phyloP scores from a whole-genome alignment of 2,329 filamentous ascomycete species.

The Neophaeococcomyces mojaviensis region DNA sequence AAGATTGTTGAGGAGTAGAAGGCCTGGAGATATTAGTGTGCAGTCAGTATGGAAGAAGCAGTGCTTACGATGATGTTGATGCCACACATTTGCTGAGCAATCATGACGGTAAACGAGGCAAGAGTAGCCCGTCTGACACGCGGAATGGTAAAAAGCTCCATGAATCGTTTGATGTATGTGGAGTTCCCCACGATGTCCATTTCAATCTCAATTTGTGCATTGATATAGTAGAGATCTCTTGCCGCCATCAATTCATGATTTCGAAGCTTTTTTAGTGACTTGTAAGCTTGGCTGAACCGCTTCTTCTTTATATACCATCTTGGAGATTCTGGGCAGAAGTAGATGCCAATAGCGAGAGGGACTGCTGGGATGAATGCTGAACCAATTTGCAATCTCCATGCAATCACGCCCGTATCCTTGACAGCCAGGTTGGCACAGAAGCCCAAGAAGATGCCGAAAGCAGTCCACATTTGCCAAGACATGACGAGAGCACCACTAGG shows the following conservation, averaged over 20 bases:
- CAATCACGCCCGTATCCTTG: slow-evolving; percentile 49
- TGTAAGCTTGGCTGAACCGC: slow-evolving; percentile 40
- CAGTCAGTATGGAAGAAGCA: slow-evolving; percentile 11
- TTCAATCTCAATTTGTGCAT: slow-evolving; percentile 39
- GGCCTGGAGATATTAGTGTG: slow-evolving; percentile 34
- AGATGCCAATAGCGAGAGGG: slow-evolving; percentile 55
- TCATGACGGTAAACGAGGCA: slow-evolving; percentile 26
- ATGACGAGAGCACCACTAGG: slow-evolving; percentile 43
- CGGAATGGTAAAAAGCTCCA: slow-evolving; percentile 43
- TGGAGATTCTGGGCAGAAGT: slow-evolving; percentile 53
- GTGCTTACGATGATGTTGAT: slow-evolving; percentile 21
- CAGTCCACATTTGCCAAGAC: slow-evolving; percentile 50
- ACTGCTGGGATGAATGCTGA: slow-evolving; percentile 60
- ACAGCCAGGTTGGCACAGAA: slow-evolving; percentile 59
- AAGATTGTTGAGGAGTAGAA: slow-evolving; percentile 54
- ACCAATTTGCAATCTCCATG: slow-evolving; percentile 58
- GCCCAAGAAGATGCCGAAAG: slow-evolving; percentile 36
- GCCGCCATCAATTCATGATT: slow-evolving; percentile 47
- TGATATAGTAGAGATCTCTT: slow-evolving; percentile 50
- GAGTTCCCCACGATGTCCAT: slow-evolving; percentile 28
- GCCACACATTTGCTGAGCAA: slow-evolving; percentile 30
- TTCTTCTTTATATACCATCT: slow-evolving; percentile 46
- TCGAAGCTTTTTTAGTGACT: slow-evolving; percentile 42
- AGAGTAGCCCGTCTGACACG: slow-evolving; percentile 39
- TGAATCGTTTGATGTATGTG: slow-evolving; percentile 36